Evolutionary conservation across 2,329 filamentous ascomycete species (phyloP).

Genomic region (Colletotrichum sp.): DNA sequence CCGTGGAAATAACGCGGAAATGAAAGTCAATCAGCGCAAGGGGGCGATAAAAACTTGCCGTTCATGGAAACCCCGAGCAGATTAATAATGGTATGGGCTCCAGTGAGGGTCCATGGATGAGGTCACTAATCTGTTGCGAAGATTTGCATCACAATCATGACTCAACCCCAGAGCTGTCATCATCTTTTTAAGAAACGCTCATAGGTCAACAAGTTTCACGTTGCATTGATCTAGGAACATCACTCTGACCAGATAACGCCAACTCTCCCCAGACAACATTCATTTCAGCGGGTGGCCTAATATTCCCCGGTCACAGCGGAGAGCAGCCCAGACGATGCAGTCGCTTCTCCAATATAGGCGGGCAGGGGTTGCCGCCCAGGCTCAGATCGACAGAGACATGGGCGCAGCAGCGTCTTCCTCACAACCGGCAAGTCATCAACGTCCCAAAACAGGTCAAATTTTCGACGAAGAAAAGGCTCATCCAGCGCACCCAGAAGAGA

Average conservation of each 20-base stretch:
- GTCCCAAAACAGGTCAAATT: neutral
- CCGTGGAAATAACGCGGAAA: neutral
- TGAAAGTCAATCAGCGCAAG: fast-evolving
- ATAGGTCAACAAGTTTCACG: neutral
- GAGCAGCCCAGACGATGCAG: neutral
- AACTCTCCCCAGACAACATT: fast-evolving
- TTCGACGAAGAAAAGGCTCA: neutral
- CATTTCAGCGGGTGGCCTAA: fast-evolving
- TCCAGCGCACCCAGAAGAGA: neutral
- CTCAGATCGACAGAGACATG: slow-evolving; percentile 10
- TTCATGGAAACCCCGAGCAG: neutral
- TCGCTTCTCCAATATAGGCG: slow-evolving; percentile 6
- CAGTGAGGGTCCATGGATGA: neutral
- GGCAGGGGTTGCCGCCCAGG: neutral
- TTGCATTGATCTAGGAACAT: neutral
- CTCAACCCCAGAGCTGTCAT: neutral
- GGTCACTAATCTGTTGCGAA: neutral
- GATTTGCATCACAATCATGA: neutral
- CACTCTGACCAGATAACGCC: neutral
- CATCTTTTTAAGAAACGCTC: neutral
- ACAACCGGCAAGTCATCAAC: neutral
- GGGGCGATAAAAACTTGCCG: neutral
- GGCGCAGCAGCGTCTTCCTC: neutral
- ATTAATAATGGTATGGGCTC: neutral
- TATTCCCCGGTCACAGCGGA: neutral